Evolutionary conservation across 257 asterid species (phyloP), one percentile per base, ranked within the genome.

Genomic region (Petrea volubilis): DNA sequence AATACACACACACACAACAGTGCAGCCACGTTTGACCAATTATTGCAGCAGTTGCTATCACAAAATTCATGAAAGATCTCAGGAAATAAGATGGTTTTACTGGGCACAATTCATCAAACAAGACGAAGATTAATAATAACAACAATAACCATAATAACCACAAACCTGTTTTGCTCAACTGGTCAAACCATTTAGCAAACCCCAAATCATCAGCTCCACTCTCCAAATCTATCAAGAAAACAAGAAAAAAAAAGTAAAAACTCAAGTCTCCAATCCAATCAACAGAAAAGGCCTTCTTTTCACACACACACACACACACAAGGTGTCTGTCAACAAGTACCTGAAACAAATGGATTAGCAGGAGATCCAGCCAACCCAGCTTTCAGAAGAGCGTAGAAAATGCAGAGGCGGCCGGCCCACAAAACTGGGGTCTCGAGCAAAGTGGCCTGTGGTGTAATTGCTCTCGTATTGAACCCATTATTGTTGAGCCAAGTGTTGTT

Each of bases 361-460:
- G 98, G 89, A 79, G 98, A 93, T 79, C 98, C 98, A 84, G 94
- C 98, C 28, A 93, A 79, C 10, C 98, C 98, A 79, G 94, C 83
- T 78, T 93, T 93, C 77, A 93, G 62, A 5, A 93, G 93, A 20
- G 91, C 96, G 74, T 93, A 91, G 78, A 84, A 87, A 63, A 93
- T 73, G 82, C 94, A 89, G 65, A 93, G 78, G 70, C 98, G 90
- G 34, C 98, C 98, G 43, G 89, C 98, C 98, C 98, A 92, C 69
- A 93, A 60, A 44, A 90, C 84, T 6, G 97, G 97, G 41, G 91
- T 64, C 84, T 91, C 94, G 2, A 93, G 81, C 76, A 93, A 56
- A 74, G 87, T 80, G 47, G 96, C 90, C n/a, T 29, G 23, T 11
- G 82, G 82, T 10, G 70, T 55, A 28, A 64, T 63, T 40, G 56